Evolutionary conservation across 768 basidiomycete species (phyloP).

Genomic region (Nevesoporus exiguus): DNA sequence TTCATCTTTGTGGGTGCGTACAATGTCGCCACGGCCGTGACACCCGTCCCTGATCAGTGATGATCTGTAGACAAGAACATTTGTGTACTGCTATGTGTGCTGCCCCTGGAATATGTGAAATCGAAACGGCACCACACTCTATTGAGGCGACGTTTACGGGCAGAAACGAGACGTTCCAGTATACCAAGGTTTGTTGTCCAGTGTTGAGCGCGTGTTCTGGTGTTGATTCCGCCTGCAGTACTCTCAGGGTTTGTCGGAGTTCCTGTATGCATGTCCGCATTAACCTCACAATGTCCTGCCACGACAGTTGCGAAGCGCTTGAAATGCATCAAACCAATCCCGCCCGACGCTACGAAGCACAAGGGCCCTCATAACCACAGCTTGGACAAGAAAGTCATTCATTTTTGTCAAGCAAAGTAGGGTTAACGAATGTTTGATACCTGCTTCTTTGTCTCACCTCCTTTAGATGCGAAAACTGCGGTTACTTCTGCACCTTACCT

Average conservation of each 20-base stretch:
- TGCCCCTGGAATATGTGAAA: conserved; percentile 32
- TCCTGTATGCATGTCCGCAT: not conserved
- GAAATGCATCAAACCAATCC: conserved; percentile 46
- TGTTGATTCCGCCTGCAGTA: conserved; percentile 35
- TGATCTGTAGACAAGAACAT: conserved; percentile 46
- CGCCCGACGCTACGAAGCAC: conserved; percentile 41
- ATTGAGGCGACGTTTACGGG: conserved; percentile 63
- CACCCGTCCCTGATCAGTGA: conserved; percentile 18
- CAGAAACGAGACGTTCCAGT: conserved; percentile 57
- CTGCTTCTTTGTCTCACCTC: not conserved
- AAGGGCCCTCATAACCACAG: conserved; percentile 48
- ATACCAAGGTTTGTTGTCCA: conserved; percentile 48
- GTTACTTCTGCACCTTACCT: conserved; percentile 57
- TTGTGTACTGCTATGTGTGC: conserved; percentile 42
- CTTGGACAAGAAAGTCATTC: conserved; percentile 41
- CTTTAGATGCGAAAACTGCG: conserved; percentile 50
- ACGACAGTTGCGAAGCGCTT: conserved; percentile 46
- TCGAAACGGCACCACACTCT: conserved; percentile 44
- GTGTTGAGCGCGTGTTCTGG: not conserved
- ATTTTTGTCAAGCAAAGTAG: conserved; percentile 52
- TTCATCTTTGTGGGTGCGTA: conserved; percentile 8
- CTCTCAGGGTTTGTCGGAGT: conserved; percentile 42
- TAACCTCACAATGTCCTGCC: not conserved
- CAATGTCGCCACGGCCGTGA: not conserved
- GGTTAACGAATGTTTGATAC: not conserved